A percentile compares a stretch with the other conserved stretches of the same genome.
phyloP scores from a whole-genome alignment of 2,329 filamentous ascomycete species.

The Fusarium keratoplasticum region DNA sequence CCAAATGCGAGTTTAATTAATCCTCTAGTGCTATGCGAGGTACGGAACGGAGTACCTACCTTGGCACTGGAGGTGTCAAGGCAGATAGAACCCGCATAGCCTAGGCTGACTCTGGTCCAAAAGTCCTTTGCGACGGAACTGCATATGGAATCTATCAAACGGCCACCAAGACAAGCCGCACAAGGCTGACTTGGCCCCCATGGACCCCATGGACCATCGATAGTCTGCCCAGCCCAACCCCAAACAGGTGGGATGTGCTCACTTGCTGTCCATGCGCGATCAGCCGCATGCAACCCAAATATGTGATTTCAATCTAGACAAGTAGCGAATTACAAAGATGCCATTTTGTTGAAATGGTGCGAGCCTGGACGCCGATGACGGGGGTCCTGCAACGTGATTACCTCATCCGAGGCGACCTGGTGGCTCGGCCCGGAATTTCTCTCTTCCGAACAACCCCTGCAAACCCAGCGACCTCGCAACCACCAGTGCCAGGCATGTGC shows the following conservation, averaged over 20 bases:
- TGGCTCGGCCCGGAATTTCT: conserved; percentile 15
- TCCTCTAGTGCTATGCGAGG: background rate
- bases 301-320: background rate
- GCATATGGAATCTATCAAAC: background rate
- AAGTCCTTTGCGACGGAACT: background rate
- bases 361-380: background rate
- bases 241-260: background rate
- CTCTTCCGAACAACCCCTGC: conserved; percentile 3
- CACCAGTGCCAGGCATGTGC: conserved; percentile 30
- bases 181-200: conserved; percentile 3
- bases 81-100: background rate
- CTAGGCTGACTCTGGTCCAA: background rate
- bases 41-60: background rate
- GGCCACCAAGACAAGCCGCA: background rate
- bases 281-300: background rate
- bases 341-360: background rate
- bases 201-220: background rate
- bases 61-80: background rate
- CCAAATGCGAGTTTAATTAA: background rate
- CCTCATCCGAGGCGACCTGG: background rate
- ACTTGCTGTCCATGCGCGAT: background rate
- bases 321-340: background rate
- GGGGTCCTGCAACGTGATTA: background rate
- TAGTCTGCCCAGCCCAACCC: background rate
- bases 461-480: conserved; percentile 8